Conservation (phyloP, 805 yeast species). For the Metschnikowia cubensis region DNA sequence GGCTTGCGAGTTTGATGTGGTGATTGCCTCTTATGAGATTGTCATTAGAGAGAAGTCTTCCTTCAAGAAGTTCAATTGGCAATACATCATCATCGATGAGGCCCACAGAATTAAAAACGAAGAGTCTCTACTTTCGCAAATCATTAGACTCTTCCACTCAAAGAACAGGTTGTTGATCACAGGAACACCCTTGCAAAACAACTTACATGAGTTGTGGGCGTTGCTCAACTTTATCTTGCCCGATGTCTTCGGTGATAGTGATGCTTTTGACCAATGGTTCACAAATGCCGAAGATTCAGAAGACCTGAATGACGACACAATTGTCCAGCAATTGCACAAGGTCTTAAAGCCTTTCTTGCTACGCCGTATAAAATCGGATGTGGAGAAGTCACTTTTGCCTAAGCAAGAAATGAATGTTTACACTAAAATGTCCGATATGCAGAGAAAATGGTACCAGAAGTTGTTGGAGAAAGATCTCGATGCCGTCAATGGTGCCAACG, state of each 20-base stretch:
- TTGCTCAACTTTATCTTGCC: conserved; percentile 71
- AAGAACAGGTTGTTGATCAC: conserved; percentile 68
- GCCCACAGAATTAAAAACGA: conserved; percentile 83
- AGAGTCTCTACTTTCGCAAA: conserved; percentile 67
- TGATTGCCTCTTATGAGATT: conserved; percentile 70
- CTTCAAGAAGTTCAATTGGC: conserved; percentile 67
- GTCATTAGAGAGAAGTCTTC: conserved; percentile 70
- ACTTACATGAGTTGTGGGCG: conserved; percentile 80
- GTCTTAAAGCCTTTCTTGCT: conserved; percentile 71
- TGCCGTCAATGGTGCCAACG: conserved; percentile 80
- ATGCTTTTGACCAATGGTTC: conserved; percentile 76
- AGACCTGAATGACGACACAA: conserved; percentile 38
- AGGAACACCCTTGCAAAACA: conserved; percentile 80
- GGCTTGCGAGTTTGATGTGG: conserved; percentile 66
- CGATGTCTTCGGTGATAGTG: conserved; percentile 71
- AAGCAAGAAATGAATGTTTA: conserved; percentile 72
- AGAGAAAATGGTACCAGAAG: conserved; percentile 71
- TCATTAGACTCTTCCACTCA: conserved; percentile 67
- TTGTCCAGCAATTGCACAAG: conserved; percentile 68
- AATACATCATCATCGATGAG: conserved; percentile 74
- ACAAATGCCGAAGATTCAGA: conserved; percentile 37
- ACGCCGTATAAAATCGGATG: conserved; percentile 75
- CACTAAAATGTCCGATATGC: conserved; percentile 76
- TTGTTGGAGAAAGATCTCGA: conserved; percentile 76
- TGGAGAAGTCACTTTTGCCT: conserved; percentile 73